These are phyloP conservation scores for Echria macrotheca DNA, from an alignment of 495 filamentous ascomycete genomes.

Conservation along the genomic window DNA sequence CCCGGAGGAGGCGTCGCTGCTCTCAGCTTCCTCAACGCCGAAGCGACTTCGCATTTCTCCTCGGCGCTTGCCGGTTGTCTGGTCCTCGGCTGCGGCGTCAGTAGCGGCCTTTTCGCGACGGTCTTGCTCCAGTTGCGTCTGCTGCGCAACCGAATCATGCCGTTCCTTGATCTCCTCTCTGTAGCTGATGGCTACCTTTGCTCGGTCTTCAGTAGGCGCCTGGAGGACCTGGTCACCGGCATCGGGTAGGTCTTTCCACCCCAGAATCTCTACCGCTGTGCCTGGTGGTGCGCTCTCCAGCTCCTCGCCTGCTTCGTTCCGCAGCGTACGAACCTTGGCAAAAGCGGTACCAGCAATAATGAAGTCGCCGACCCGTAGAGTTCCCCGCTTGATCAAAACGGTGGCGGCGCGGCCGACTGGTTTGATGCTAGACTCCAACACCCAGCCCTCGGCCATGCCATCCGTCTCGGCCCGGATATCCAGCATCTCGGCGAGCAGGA, in stretches of 20 bases:
- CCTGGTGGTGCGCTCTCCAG: conserved; percentile 77
- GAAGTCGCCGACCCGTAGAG: conserved; percentile 71
- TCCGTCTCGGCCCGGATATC: conserved; percentile 77
- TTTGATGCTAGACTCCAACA: conserved; percentile 90
- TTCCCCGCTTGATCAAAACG: conserved; percentile 81
- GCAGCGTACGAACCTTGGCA: conserved; percentile 73
- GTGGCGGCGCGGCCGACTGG: conserved; percentile 82
- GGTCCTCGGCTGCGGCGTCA: conserved; percentile 5
- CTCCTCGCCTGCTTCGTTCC: conserved; percentile 75
- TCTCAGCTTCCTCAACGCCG: conserved; percentile 41
- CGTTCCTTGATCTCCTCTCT: conserved; percentile 51
- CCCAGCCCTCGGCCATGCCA: conserved; percentile 84
- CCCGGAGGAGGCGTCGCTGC: conserved; percentile 26
- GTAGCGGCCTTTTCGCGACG: conserved; percentile 41
- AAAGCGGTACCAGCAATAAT: conserved; percentile 84
- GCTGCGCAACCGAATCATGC: conserved; percentile 31
- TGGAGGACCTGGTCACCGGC: conserved; percentile 88
- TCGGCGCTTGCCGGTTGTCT: no score
- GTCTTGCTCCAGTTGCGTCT: conserved; percentile 24
- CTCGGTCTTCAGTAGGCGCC: conserved; percentile 68
- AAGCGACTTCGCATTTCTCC: no score
- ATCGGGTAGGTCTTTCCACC: conserved; percentile 86
- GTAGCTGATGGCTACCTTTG: conserved; percentile 74
- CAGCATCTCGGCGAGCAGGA: conserved; percentile 78
- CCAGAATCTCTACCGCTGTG: conserved; percentile 84